Base-by-base conservation (phyloP, 306 rosid species). In the Ormosia semicastrata region DNA sequence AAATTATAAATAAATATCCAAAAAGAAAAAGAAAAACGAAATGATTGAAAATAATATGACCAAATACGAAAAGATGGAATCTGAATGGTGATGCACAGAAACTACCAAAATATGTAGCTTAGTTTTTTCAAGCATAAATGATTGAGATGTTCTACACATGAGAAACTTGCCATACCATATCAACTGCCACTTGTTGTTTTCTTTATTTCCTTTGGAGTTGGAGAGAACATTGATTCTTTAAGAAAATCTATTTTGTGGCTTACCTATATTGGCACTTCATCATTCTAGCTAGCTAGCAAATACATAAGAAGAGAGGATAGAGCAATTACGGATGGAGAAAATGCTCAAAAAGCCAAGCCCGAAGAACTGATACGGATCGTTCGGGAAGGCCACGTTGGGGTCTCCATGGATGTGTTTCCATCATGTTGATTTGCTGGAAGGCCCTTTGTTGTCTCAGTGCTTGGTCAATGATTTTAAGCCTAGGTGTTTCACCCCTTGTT, bases 331-430 rank as follows among this genome's bases (percentile, higher is more conserved):
- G 97, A 86, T 93, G 93, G 81, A 93, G 93, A 73, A 93, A 93
- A 87, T 93, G 97, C 77, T 93, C 97, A 47, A 93, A 93, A 33
- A 93, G 97, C 97, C 97, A 93, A 72, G 97, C 92, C 0, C 97
- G 89, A 49, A 93, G 97, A 67, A 93, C 78, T 0, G 95, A 93
- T 30, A 93, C 97, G 11, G 97, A 93, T 24, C 97, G 75, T 36
- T 93, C 95, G 0, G 97, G 97, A 37, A 93, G 94, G 83, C 97
- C 97, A 18, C 97, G 92, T 59, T 93, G 95, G 76, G 97, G 97
- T 13, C 97, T 77, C 97, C 97, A 95, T 0, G 99, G 99, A 74
- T 96, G 99, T 8, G 79, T 89, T 71, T 96, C 99, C 95, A 96
- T 92, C 91, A 96, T 84, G 84, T 54, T 89, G 74, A 94, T 91